Base-by-base conservation (phyloP, 345 rosid genomes). In the Barbarea vulgaris region DNA sequence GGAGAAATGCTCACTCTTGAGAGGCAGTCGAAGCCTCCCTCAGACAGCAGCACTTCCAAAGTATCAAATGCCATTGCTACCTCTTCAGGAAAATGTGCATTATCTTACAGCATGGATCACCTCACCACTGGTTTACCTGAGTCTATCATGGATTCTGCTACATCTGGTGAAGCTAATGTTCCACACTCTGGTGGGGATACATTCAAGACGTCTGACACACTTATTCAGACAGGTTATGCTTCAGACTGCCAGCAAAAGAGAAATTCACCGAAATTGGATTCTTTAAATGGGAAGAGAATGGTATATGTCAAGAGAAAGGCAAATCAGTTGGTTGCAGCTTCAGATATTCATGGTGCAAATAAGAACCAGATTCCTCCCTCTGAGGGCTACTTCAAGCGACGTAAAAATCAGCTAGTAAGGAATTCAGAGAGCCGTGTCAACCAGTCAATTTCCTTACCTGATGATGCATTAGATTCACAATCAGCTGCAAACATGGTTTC, bases 301-400 rank as follows among this genome's bases (percentile, higher is more conserved):
- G 83, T 83, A 61, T 91, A 89, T 76, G 82, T 94, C 68, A 91
- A 94, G 80, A 82, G 81, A 68, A 89, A 87, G 83, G 87, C 89
- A 74, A 88, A 94, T 87, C 97, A 87, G 81, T 81, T 94, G 84
- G 85, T 90, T 84, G 93, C 96, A 31, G 77, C 95, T 74, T 83
- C 88, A 71, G 84, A 80, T 81, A 69, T 69, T 51, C 79, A 69
- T 41, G 69, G 60, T 78, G 77, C 80, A 46, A 66, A 78, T 70
- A 82, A 61, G 75, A 83, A 50, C 55, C 83, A 82, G 64, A 50
- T 81, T 55, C 50, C 75, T 39, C 28, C 81, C 27, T 80, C 90
- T 24, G 92, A 89, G 81, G 81, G 89, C 73, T 92, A 92, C 82
- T 92, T 83, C 73, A 95, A 92, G 84, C 88, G 88, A 80, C 83